phyloP scores from a whole-genome alignment of 257 asterid genomes.

The Asclepias syriaca region DNA sequence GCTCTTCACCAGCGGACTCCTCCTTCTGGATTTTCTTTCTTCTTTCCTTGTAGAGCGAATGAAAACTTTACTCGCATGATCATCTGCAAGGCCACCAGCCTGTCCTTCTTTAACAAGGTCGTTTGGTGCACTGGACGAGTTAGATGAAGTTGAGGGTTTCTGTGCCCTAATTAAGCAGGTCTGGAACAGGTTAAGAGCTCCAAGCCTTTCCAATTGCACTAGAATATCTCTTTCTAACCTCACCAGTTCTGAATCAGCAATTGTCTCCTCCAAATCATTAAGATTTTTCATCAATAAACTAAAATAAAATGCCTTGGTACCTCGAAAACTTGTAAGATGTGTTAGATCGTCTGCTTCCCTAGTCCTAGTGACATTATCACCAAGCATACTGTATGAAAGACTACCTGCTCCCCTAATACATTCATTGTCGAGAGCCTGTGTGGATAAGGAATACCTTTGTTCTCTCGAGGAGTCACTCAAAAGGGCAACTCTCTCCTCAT shows the following conservation, averaged over 20 bases:
- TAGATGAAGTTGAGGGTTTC: conserved; percentile 26
- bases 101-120: conserved; percentile 34
- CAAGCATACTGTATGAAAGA: conserved; percentile 27
- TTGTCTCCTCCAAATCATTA: conserved; percentile 54
- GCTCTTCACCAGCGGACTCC: conserved; percentile 25
- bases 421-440: conserved; percentile 37
- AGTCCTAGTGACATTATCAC: conserved; percentile 15
- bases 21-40: conserved; percentile 53
- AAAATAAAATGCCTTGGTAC: conserved; percentile 42
- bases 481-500: conserved; percentile 42
- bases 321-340: conserved; percentile 20
- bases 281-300: conserved; percentile 64
- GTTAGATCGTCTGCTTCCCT: conserved; percentile 20
- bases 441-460: conserved; percentile 37
- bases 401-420: conserved; percentile 28
- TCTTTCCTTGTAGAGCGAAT: conserved; percentile 52
- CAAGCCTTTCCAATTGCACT: conserved; percentile 61
- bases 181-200: conserved; percentile 69
- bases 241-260: conserved; percentile 42
- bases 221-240: conserved; percentile 69
- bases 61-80: conserved; percentile 29
- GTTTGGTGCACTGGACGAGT: conserved; percentile 23
- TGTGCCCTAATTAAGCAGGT: conserved; percentile 45
- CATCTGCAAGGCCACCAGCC: conserved; percentile 21
- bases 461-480: conserved; percentile 38